These are phyloP conservation scores for Calocybe indica DNA, from an alignment of 768 basidiomycete species.

Conservation along the genomic window DNA sequence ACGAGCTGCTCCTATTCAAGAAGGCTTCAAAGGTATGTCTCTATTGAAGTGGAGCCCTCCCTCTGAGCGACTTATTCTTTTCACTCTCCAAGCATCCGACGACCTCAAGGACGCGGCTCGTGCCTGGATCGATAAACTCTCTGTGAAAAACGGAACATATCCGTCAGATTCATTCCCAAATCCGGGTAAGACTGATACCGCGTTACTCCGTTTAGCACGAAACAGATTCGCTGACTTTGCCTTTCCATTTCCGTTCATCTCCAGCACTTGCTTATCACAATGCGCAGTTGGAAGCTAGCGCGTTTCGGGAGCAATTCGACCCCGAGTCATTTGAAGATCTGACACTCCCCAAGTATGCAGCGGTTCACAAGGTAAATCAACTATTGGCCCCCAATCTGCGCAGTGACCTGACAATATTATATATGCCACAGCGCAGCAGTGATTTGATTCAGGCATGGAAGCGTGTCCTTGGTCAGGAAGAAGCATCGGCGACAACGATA, in stretches of 20 bases:
- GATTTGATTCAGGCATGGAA: conserved; percentile 70
- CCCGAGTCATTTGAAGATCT: conserved; percentile 73
- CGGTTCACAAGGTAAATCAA: conserved; percentile 66
- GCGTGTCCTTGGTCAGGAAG: conserved; percentile 29
- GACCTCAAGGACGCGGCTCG: conserved; percentile 60
- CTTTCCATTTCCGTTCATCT: conserved; percentile 3
- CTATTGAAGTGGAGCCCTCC: not conserved
- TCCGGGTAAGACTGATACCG: conserved; percentile 55
- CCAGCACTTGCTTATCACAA: conserved; percentile 84
- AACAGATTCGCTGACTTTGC: not conserved
- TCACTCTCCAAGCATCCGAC: conserved; percentile 49
- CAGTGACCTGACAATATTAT: conserved; percentile 1
- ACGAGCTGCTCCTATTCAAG: conserved; percentile 66
- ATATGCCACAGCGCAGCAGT: conserved; percentile 53
- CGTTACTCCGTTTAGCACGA: conserved; percentile 1
- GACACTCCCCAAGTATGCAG: conserved; percentile 69
- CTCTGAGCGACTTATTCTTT: conserved; percentile 1
- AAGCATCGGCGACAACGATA: conserved; percentile 16
- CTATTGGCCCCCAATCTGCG: conserved; percentile 24
- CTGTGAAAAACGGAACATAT: conserved; percentile 74
- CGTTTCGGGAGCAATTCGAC: conserved; percentile 89
- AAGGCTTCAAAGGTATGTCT: conserved; percentile 53
- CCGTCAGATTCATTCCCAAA: conserved; percentile 88
- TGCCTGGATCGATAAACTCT: conserved; percentile 74
- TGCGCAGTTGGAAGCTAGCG: conserved; percentile 84